Evolutionary conservation across 306 rosid genomes (phyloP).

Genomic region (Prunus campanulata): DNA sequence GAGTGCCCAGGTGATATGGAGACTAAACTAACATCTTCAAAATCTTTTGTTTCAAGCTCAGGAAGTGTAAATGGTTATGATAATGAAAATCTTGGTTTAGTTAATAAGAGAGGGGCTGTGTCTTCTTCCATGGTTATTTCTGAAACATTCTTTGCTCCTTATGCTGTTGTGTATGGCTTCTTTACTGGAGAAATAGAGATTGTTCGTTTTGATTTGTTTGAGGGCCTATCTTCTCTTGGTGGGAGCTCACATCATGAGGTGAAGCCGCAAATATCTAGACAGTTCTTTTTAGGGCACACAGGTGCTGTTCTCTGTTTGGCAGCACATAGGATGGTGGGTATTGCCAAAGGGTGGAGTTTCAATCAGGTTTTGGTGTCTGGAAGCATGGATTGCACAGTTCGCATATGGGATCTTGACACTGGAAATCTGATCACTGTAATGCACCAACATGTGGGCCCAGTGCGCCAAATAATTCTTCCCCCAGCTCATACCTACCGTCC

Average conservation of each 20-base stretch:
- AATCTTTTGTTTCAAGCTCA: conserved; percentile 29
- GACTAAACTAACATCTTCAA: conserved; percentile 28
- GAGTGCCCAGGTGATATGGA: conserved; percentile 26
- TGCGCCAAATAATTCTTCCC: conserved; percentile 85
- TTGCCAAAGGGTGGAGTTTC: conserved; percentile 41
- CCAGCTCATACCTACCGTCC: conserved; percentile 61
- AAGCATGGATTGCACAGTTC: conserved; percentile 85
- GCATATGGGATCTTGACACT: conserved; percentile 84
- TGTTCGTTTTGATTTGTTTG: conserved; percentile 64
- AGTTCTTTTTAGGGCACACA: conserved; percentile 68
- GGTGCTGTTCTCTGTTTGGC: conserved; percentile 93
- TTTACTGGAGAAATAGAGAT: conserved; percentile 75
- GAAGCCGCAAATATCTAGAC: conserved; percentile 45
- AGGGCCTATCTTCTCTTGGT: conserved; percentile 43
- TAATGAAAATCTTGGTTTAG: conserved; percentile 26
- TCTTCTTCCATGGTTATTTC: conserved; percentile 40
- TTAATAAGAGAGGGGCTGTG: conserved; percentile 40
- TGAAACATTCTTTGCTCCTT: conserved; percentile 32
- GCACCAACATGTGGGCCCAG: conserved; percentile 97
- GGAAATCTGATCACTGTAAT: conserved; percentile 61
- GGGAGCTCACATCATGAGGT: conserved; percentile 43
- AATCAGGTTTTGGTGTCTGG: conserved; percentile 80
- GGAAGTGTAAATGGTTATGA: conserved; percentile 26
- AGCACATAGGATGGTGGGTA: conserved; percentile 65
- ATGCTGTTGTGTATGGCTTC: conserved; percentile 77